Evolutionary conservation across 2,329 filamentous ascomycete genomes (phyloP), one percentile per base, ranked within the genome.

Genomic region (Elsinoe batatas): DNA sequence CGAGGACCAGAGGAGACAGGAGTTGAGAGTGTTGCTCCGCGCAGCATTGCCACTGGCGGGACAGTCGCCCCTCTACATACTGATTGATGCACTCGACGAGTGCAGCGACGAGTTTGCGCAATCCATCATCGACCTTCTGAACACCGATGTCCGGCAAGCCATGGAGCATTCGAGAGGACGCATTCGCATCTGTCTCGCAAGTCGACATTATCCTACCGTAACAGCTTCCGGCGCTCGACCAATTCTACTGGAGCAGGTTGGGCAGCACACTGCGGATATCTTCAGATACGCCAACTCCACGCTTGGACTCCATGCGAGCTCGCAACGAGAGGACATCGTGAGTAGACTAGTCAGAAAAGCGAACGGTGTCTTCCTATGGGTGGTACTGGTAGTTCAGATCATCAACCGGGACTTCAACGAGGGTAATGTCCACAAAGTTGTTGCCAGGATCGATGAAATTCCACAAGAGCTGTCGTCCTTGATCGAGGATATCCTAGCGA

Each of bases 121-220:
- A 18, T 65, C 69, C 0, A 76, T 79, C 71, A 62, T 78, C 1
- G 44, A 60, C 0, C 73, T 72, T 51, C 71, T 79, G 12, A 68
- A 75, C 50, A 58, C 67, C 0, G 56, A 78, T 0, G 67, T 68
- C 0, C 22, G 22, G 22, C 22, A 26, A 26, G 22, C 22, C 22
- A 26, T 26, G 22, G 22, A 26, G 22, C 22, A 26, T 26, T 26
- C 22, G 22, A 26, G 22, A 26, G 22, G 22, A 6, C 3, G 20
- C 0, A 61, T 79, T 0, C 63, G 57, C 0, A 60, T 75, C 0
- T 76, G 72, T 51, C 70, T 78, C 2, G 74, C 76, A 0, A 78
- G 75, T 47, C 66, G 77, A 0, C 72, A 76, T 32, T 78, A 77
- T n/a, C 76, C 76, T 0, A 56, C 71, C 3, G 71, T 79, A n/a